These are phyloP conservation scores for Curvularia eragrostidis DNA, from an alignment of 2,329 filamentous ascomycete genomes.

Conservation along the genomic window DNA sequence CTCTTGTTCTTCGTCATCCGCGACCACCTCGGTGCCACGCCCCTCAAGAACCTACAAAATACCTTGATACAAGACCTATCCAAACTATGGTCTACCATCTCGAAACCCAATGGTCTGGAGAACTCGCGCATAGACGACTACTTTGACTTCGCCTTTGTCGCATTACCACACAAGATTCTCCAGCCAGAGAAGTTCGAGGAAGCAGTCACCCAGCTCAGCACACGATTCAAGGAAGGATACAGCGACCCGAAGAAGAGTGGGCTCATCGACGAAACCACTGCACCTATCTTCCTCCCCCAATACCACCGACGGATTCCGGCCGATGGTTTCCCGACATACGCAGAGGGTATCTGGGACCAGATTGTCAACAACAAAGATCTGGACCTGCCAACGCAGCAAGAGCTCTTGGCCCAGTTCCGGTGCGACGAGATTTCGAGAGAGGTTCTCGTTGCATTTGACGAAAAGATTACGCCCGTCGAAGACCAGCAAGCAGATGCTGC, in stretches of 20 bases:
- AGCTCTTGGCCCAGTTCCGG: slow-evolving; percentile 93
- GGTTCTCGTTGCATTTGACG: slow-evolving; percentile 83
- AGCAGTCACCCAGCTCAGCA: slow-evolving; percentile 80
- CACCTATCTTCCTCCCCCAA: slow-evolving; percentile 86
- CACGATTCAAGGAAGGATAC: slow-evolving; percentile 82
- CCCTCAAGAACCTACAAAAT: slow-evolving; percentile 85
- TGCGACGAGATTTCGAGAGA: slow-evolving; percentile 96
- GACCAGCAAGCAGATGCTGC: slow-evolving; percentile 79
- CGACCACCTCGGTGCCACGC: slow-evolving; percentile 92
- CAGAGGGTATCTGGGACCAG: slow-evolving; percentile 95
- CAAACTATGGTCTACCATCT: slow-evolving; percentile 90
- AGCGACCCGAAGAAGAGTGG: slow-evolving; percentile 69
- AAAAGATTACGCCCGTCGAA: slow-evolving; percentile 81
- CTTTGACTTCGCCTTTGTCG: slow-evolving; percentile 97
- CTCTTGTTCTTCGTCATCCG: slow-evolving; percentile 98
- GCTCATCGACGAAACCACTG: slow-evolving; percentile 72
- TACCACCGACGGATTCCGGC: slow-evolving; percentile 96
- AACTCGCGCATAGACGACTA: slow-evolving; percentile 92
- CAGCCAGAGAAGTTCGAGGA: slow-evolving; percentile 88
- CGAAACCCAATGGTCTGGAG: slow-evolving; percentile 89
- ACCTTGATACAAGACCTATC: slow-evolving; percentile 89
- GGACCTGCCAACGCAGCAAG: slow-evolving; percentile 94
- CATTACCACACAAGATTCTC: slow-evolving; percentile 93
- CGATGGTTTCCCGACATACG: slow-evolving; percentile 94
- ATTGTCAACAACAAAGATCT: slow-evolving; percentile 99